phyloP scores from a whole-genome alignment of 768 basidiomycete species.

The Mycena chlorophos region DNA sequence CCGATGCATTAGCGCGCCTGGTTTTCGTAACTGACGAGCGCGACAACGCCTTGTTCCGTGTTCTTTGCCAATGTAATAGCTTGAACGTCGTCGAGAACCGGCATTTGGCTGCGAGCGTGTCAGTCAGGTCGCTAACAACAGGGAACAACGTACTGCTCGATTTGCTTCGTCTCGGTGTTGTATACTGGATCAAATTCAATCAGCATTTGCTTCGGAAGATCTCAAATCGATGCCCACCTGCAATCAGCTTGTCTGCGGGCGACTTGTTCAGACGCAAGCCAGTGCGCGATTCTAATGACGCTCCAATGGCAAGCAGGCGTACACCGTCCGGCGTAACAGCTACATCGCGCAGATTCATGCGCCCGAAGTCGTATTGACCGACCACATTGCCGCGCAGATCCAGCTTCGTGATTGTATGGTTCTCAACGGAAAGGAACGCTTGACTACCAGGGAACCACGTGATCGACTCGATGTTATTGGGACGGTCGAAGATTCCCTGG shows the following conservation, averaged over 20 bases:
- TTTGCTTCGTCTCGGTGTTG: constrained; percentile 60
- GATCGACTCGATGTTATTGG: constrained; percentile 57
- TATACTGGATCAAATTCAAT: constrained; percentile 46
- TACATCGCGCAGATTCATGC: constrained; percentile 68
- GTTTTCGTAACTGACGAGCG: constrained; percentile 72
- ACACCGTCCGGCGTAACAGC: constrained; percentile 65
- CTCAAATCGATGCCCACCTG: constrained; percentile 46
- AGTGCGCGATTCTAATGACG: constrained; percentile 57
- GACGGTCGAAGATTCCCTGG: constrained; percentile 60
- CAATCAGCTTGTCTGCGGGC: constrained; percentile 68
- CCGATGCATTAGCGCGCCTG: constrained; percentile 42
- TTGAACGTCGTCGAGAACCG: constrained; percentile 70
- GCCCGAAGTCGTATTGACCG: constrained; percentile 57
- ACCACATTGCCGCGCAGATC: constrained; percentile 63
- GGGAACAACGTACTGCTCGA: constrained; percentile 60
- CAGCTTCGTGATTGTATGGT: constrained; percentile 57
- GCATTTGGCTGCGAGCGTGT: constrained; percentile 54
- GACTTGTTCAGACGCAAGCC: constrained; percentile 71
- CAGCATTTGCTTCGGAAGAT: neutral
- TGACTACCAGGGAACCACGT: constrained; percentile 68
- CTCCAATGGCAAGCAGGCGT: constrained; percentile 68
- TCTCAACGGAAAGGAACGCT: constrained; percentile 74
- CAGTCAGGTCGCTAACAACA: no score
- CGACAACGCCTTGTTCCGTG: constrained; percentile 49
- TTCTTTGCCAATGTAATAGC: constrained; percentile 65